These are phyloP conservation scores for Phytopythium oedochilum DNA, from an alignment of 352 stramenopile species.

Conservation along the genomic window DNA sequence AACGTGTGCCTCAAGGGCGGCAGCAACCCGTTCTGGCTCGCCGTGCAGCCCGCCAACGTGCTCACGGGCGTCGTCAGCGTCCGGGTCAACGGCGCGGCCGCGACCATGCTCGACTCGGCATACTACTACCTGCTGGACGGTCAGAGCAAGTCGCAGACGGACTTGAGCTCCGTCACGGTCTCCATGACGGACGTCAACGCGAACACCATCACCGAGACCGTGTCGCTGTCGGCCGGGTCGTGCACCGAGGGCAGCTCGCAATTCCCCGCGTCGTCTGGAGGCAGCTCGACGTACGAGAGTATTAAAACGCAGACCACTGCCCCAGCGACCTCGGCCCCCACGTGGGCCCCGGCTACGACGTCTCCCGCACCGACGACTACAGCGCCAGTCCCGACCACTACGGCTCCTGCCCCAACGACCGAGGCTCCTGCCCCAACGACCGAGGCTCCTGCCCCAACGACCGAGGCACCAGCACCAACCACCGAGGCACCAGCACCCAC, in stretches of 20 bases:
- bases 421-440: slow-evolving; percentile 2
- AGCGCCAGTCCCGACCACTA: slow-evolving; percentile 1
- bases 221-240: slow-evolving; percentile 29
- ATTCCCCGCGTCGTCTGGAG: slow-evolving; percentile 20
- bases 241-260: slow-evolving; percentile 35
- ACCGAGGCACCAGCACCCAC: no score
- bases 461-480: slow-evolving; percentile 5
- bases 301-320: slow-evolving; percentile 10
- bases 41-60: slow-evolving; percentile 38
- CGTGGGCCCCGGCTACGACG: slow-evolving; percentile 1
- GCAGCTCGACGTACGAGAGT: slow-evolving; percentile 7
- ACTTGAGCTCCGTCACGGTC: slow-evolving; percentile 28
- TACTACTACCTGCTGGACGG: slow-evolving; percentile 62
- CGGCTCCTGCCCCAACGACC: slow-evolving; percentile 6
- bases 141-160: slow-evolving; percentile 16
- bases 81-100: slow-evolving; percentile 45
- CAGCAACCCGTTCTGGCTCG: slow-evolving; percentile 45
- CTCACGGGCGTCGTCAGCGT: slow-evolving; percentile 30
- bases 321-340: slow-evolving; percentile 7
- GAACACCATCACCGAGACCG: slow-evolving; percentile 34
- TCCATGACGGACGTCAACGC: slow-evolving; percentile 39
- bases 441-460: slow-evolving; percentile 8
- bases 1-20: slow-evolving; percentile 52
- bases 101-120: slow-evolving; percentile 45
- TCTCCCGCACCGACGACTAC: slow-evolving; percentile 4